Evolutionary conservation across 2,329 filamentous ascomycete species (phyloP).

Genomic region (Rhinocladiella mackenziei): DNA sequence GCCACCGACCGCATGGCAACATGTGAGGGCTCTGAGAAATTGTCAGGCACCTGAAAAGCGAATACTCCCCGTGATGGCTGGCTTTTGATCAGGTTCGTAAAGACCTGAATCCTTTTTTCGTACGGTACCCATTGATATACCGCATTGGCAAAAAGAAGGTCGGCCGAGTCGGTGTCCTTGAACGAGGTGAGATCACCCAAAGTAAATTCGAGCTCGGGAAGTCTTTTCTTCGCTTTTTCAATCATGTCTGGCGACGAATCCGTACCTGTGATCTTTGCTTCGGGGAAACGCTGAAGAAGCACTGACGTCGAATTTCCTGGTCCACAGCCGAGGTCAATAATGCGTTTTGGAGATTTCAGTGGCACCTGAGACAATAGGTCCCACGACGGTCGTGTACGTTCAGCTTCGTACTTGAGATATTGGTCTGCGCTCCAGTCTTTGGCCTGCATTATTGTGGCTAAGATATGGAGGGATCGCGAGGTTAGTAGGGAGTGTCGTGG

Average conservation of each 20-base stretch:
- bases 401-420: conserved; percentile 54
- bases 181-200: conserved; percentile 48
- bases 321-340: conserved; percentile 59
- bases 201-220: conserved; percentile 45
- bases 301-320: conserved; percentile 56
- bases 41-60: conserved; percentile 55
- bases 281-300: conserved; percentile 47
- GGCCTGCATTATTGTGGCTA: conserved; percentile 4
- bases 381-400: conserved; percentile 51
- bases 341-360: conserved; percentile 39
- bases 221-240: conserved; percentile 40
- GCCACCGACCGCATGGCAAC: conserved; percentile 48
- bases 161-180: conserved; percentile 31
- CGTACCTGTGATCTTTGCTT: conserved; percentile 48
- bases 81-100: conserved; percentile 43
- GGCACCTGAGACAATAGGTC: conserved; percentile 52
- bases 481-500: too few relatives aligned
- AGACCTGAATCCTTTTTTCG: conserved; percentile 42
- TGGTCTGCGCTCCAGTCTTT: conserved; percentile 54
- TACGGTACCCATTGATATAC: conserved; percentile 56
- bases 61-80: conserved; percentile 47
- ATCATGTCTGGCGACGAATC: conserved; percentile 58
- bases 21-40: conserved; percentile 50
- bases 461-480: conserved; percentile 1
- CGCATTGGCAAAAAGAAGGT: conserved; percentile 55